These are phyloP conservation scores for Crucihimalaya himalaica DNA, from an alignment of 345 rosid species.

Conservation along the genomic window DNA sequence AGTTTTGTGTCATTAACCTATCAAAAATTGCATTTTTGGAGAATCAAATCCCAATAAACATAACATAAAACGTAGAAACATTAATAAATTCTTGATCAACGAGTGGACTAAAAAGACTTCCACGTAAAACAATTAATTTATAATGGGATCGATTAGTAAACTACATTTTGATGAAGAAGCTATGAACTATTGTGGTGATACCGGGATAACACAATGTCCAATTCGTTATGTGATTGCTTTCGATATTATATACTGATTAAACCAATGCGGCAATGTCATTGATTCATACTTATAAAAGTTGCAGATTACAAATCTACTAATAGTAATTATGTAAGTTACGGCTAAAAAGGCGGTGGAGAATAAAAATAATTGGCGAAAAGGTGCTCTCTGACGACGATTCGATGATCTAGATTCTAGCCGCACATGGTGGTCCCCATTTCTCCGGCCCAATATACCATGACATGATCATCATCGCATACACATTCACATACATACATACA, in stretches of 20 bases:
- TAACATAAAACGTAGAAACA: too few relatives aligned
- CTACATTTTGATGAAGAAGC: conserved; percentile 10
- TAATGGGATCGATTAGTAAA: background rate
- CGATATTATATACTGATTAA: background rate
- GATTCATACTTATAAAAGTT: background rate
- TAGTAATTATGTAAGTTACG: background rate
- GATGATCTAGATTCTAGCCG: conserved; percentile 34
- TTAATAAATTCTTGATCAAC: too few relatives aligned
- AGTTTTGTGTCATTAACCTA: too few relatives aligned
- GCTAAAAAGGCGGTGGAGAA: conserved; percentile 27
- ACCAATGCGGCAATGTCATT: too few relatives aligned
- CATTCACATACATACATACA: conserved; percentile 10
- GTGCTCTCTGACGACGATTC: conserved; percentile 21
- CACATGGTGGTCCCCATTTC: conserved; percentile 34
- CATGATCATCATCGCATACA: conserved; percentile 4
- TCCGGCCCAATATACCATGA: background rate
- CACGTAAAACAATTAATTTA: too few relatives aligned
- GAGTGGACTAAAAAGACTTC: too few relatives aligned
- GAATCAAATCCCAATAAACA: too few relatives aligned
- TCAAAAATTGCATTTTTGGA: too few relatives aligned
- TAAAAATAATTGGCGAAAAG: conserved; percentile 19
- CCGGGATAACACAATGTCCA: background rate
- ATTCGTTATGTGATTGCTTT: background rate
- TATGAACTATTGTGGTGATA: too few relatives aligned
- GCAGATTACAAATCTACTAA: background rate